These are phyloP conservation scores for Pelargonium citronellum DNA, from an alignment of 441 rosid species.

Conservation along the genomic window DNA sequence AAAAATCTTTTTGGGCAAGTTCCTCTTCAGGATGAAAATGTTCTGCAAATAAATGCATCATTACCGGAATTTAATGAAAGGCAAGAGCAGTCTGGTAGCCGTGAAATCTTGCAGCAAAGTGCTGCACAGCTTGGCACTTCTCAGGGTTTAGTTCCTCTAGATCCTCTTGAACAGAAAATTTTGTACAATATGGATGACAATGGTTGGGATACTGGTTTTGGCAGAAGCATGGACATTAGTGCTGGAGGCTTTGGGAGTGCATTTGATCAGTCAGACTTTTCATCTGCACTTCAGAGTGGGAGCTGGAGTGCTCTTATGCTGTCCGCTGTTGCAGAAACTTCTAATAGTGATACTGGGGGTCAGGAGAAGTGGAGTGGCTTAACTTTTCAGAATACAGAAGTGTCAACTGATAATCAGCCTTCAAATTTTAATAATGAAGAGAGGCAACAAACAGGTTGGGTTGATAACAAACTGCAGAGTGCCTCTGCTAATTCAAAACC, in stretches of 20 bases:
- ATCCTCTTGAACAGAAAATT: constrained; percentile 58
- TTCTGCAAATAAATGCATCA: constrained; percentile 29
- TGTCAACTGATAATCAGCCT: constrained; percentile 38
- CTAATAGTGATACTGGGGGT: constrained; percentile 47
- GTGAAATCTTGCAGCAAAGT: constrained; percentile 32
- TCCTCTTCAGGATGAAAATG: constrained; percentile 28
- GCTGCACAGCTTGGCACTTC: constrained; percentile 26
- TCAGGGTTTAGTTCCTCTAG: constrained; percentile 41
- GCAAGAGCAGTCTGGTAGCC: constrained; percentile 37
- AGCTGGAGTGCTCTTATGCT: constrained; percentile 77
- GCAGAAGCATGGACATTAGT: constrained; percentile 31
- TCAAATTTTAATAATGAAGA: constrained; percentile 38
- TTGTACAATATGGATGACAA: constrained; percentile 44
- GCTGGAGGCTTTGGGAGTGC: constrained; percentile 33
- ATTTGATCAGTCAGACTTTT: constrained; percentile 30
- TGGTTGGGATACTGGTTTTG: constrained; percentile 31
- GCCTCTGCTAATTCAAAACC: constrained; percentile 32
- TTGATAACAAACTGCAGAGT: constrained; percentile 37
- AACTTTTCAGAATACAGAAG: constrained; percentile 46
- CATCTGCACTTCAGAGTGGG: constrained; percentile 48
- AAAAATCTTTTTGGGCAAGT: constrained; percentile 35
- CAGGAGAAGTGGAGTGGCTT: constrained; percentile 61
- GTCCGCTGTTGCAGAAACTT: constrained; percentile 56
- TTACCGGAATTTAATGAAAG: constrained; percentile 29
- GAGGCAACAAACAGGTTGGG: constrained; percentile 39